These are phyloP conservation scores for Cardamine occulta DNA, from an alignment of 345 rosid genomes.

Conservation along the genomic window DNA sequence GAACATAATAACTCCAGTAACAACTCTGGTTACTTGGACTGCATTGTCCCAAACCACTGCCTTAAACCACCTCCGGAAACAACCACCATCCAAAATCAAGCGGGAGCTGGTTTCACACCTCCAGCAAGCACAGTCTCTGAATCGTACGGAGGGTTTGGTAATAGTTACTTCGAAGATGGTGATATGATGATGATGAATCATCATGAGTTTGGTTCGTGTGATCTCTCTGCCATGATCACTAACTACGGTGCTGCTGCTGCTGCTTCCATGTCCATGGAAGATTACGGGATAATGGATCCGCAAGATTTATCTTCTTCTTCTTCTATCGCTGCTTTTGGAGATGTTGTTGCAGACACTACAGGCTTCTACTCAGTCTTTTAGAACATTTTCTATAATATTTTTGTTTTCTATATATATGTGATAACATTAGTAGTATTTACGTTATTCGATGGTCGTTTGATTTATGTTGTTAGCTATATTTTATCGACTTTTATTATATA, in stretches of 20 bases:
- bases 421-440: constrained; percentile 10
- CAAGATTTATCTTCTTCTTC: constrained; percentile 45
- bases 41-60: constrained; percentile 94
- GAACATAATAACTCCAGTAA: constrained; percentile 25
- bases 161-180: constrained; percentile 38
- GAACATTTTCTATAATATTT: constrained; percentile 23
- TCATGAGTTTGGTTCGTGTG: constrained; percentile 52
- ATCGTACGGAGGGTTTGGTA: constrained; percentile 31
- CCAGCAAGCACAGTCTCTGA: constrained; percentile 35
- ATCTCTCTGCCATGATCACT: constrained; percentile 60
- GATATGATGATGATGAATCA: constrained; percentile 36
- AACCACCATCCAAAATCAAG: constrained; percentile 22
- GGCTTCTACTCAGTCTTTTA: constrained; percentile 45
- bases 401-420: constrained; percentile 3
- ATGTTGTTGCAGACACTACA: constrained; percentile 49
- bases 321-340: constrained; percentile 50
- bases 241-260: constrained; percentile 44
- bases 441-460: constrained; percentile 32
- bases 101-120: constrained; percentile 30
- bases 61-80: constrained; percentile 67
- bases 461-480: constrained; percentile 25
- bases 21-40: constrained; percentile 89
- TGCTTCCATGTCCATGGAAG: constrained; percentile 39
- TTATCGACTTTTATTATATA: constrained; percentile 28
- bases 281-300: constrained; percentile 38